A percentile compares a stretch with the other conserved stretches of the same genome.
Evolutionary conservation across 345 rosid genomes (phyloP).

Genomic region (Ceriops zippeliana): DNA sequence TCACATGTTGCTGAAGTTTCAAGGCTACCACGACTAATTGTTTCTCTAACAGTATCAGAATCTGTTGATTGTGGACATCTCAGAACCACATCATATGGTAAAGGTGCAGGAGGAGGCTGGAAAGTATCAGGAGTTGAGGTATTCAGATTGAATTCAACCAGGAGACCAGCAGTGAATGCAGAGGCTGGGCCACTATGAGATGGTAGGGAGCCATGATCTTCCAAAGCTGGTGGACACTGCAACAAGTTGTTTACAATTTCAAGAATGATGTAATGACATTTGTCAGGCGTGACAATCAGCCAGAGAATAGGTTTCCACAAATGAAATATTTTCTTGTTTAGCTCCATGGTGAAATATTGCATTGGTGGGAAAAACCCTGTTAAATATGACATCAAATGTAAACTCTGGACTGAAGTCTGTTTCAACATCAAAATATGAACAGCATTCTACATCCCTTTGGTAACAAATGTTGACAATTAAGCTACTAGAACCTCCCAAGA

Average conservation of each 20-base stretch:
- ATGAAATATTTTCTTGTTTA: too few relatives aligned
- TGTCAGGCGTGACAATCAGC: neutral
- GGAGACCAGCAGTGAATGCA: slow-evolving; percentile 39
- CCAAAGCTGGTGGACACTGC: slow-evolving; percentile 30
- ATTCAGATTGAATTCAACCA: slow-evolving; percentile 50
- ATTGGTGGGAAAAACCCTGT: too few relatives aligned
- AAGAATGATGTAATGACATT: slow-evolving; percentile 6
- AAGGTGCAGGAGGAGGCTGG: slow-evolving; percentile 30
- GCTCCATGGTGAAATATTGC: too few relatives aligned
- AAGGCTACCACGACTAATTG: slow-evolving; percentile 19
- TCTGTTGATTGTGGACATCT: slow-evolving; percentile 24
- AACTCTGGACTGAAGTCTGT: too few relatives aligned
- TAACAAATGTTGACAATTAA: too few relatives aligned
- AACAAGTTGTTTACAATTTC: slow-evolving; percentile 17
- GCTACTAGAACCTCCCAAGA: too few relatives aligned
- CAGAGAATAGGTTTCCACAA: neutral
- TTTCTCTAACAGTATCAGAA: slow-evolving; percentile 22
- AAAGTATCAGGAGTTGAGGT: slow-evolving; percentile 32
- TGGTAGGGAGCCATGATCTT: slow-evolving; percentile 22
- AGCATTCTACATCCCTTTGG: too few relatives aligned
- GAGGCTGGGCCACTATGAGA: slow-evolving; percentile 25
- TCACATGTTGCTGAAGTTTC: slow-evolving; percentile 22
- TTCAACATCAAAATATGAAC: too few relatives aligned
- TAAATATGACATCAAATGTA: too few relatives aligned
- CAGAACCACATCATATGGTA: slow-evolving; percentile 26